Evolutionary conservation across 2,329 filamentous ascomycete genomes (phyloP), one percentile per base, ranked within the genome.

Genomic region (Sporothrix humicola): DNA sequence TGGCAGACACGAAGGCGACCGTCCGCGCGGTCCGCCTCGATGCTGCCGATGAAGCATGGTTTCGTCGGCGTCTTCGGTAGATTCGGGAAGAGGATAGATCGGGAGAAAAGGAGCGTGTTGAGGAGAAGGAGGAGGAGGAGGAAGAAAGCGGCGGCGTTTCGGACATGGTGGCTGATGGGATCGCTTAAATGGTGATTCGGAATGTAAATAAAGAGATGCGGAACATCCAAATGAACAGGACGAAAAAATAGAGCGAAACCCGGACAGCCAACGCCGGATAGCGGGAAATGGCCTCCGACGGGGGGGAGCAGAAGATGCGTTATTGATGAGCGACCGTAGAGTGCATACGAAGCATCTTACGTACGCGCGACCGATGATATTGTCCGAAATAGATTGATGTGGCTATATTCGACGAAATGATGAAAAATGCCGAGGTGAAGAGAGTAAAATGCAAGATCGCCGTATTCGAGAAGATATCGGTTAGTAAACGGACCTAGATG

Each of bases 1-100:
- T 85, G 42, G 89, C 86, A 26, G 84, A 84, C 42, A 85, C 76
- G 78, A 90, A 89, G 72, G 89, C 86, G 63, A 87, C 73, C 76
- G 82, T 76, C 73, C 85, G 85, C 44, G 77, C 74, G 3, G 79
- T 72, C 48, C 80, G 78, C 72, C 81, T 83, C n/a, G 71, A 50
- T 3, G 72, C 54, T 0, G 74, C 23, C 2, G 73, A 72, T 69
- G 76, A 77, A 48, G 73, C 72, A 58, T 70, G 17, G 56, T 58
- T 66, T 23, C 66, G 69, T 15, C 65, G 68, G n/a, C 69, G 72
- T 10, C 72, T 73, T 3, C 68, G 73, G 46, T 69, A 71, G n/a
- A 71, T 46, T 23, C 42, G 52, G 15, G 71, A 73, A 4, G 73
- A 68, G 13, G 71, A 74, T 2, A 74, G 52, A 46, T 73, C 68